Conservation (phyloP, 805 yeast genomes). For the Phaffomyces opuntiae region DNA sequence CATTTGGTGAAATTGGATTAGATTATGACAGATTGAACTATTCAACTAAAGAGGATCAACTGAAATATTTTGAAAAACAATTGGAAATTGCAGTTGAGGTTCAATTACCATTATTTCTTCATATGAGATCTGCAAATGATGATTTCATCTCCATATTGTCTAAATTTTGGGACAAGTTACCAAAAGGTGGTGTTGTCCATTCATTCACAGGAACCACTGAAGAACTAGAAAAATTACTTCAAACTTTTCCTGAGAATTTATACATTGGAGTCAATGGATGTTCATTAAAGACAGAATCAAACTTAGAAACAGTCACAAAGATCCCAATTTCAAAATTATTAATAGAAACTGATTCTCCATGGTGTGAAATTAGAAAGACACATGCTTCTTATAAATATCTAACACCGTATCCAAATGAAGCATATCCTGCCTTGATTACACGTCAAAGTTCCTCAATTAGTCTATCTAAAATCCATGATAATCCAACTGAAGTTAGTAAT, state of each 20-base stretch:
- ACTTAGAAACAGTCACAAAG: conserved; percentile 51
- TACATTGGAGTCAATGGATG: conserved; percentile 90
- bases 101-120: conserved; percentile 76
- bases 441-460: conserved; percentile 15
- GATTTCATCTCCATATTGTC: conserved; percentile 64
- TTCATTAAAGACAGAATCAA: conserved; percentile 73
- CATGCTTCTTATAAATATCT: conserved; percentile 66
- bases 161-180: conserved; percentile 40
- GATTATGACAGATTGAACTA: conserved; percentile 88
- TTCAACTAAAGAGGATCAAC: conserved; percentile 63
- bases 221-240: conserved; percentile 54
- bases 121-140: conserved; percentile 78
- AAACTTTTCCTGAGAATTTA: conserved; percentile 36
- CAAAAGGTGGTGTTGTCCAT: conserved; percentile 73
- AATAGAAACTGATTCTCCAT: conserved; percentile 96
- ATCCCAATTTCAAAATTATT: conserved; percentile 69
- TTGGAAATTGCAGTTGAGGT: conserved; percentile 55
- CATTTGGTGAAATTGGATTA: conserved; percentile 93
- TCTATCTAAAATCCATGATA: conserved; percentile 1
- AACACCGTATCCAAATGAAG: conserved; percentile 47
- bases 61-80: conserved; percentile 62
- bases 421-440: conserved; percentile 36
- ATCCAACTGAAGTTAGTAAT: conserved; percentile 9
- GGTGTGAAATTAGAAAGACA: conserved; percentile 90
- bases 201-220: conserved; percentile 81